These are phyloP conservation scores for Pouteria campechiana DNA, from an alignment of 179 eudicot genomes.

Conservation along the genomic window DNA sequence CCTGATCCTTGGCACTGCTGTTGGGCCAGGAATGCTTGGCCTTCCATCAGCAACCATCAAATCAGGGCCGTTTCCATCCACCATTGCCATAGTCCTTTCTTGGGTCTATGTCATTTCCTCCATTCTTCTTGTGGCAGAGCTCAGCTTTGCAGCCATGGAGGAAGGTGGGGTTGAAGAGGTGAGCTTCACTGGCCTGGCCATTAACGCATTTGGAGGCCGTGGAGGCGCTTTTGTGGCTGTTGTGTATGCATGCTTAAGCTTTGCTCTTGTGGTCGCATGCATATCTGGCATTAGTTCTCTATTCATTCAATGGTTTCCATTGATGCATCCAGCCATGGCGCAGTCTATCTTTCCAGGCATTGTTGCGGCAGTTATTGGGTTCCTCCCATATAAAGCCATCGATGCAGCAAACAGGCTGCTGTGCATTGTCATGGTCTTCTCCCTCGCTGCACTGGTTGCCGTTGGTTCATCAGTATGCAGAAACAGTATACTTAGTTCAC, in stretches of 20 bases:
- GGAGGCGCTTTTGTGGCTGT: conserved; percentile 49
- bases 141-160: conserved; percentile 55
- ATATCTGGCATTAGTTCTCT: conserved; percentile 61
- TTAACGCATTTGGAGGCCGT: conserved; percentile 35
- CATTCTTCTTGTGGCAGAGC: conserved; percentile 57
- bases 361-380: conserved; percentile 30
- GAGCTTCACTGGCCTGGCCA: conserved; percentile 58
- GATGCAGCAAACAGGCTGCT: conserved; percentile 48
- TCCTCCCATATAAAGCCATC: conserved; percentile 35
- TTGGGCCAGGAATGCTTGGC: conserved; percentile 76
- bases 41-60: conserved; percentile 56
- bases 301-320: conserved; percentile 42
- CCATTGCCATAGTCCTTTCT: conserved; percentile 49
- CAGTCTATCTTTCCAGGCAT: conserved; percentile 35
- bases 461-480: conserved; percentile 40
- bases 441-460: conserved; percentile 43
- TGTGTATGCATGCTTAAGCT: conserved; percentile 54
- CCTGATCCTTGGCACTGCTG: conserved; percentile 63
- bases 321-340: conserved; percentile 16
- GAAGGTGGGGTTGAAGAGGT: conserved; percentile 50
- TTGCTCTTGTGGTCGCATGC: conserved; percentile 62
- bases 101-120: conserved; percentile 73
- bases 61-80: conserved; percentile 60
- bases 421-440: conserved; percentile 45
- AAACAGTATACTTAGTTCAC: conserved; percentile 27